These are phyloP conservation scores for Clavispora phyllophila DNA, from an alignment of 805 yeast species.

Conservation along the genomic window DNA sequence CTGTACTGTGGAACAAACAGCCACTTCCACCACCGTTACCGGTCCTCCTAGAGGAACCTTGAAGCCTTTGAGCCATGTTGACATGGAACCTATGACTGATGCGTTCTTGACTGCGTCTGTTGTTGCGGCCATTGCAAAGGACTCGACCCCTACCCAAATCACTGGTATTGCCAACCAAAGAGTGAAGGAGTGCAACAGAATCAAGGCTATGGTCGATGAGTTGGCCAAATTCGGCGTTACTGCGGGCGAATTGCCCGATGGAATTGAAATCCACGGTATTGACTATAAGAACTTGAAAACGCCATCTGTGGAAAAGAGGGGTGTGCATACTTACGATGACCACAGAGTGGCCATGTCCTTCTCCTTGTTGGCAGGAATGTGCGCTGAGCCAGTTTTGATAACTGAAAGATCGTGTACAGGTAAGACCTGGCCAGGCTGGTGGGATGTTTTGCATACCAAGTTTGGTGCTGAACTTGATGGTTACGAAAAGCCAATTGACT, in stretches of 20 bases:
- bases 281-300: conserved; percentile 43
- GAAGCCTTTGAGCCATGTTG: conserved; percentile 68
- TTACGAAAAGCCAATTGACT: conserved; percentile 38
- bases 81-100: conserved; percentile 99
- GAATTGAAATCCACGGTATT: conserved; percentile 80
- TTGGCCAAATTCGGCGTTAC: conserved; percentile 85
- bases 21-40: conserved; percentile 81
- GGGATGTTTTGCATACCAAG: conserved; percentile 80
- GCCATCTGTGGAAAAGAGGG: conserved; percentile 50
- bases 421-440: conserved; percentile 99
- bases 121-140: conserved; percentile 84
- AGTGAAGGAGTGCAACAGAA: conserved; percentile 95
- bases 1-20: conserved; percentile 78
- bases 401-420: conserved; percentile 90
- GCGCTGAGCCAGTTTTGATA: conserved; percentile 58
- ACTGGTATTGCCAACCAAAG: conserved; percentile 97
- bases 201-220: conserved; percentile 88
- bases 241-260: conserved; percentile 85
- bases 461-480: conserved; percentile 71
- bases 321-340: conserved; percentile 82
- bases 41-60: conserved; percentile 76
- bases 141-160: conserved; percentile 58
- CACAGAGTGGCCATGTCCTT: conserved; percentile 98
- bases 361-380: conserved; percentile 77
- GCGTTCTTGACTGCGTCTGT: conserved; percentile 96